A percentile compares a stretch with the other conserved stretches of the same genome.
phyloP scores from a whole-genome alignment of 2,329 filamentous ascomycete genomes.

The Boeremia exigua region DNA sequence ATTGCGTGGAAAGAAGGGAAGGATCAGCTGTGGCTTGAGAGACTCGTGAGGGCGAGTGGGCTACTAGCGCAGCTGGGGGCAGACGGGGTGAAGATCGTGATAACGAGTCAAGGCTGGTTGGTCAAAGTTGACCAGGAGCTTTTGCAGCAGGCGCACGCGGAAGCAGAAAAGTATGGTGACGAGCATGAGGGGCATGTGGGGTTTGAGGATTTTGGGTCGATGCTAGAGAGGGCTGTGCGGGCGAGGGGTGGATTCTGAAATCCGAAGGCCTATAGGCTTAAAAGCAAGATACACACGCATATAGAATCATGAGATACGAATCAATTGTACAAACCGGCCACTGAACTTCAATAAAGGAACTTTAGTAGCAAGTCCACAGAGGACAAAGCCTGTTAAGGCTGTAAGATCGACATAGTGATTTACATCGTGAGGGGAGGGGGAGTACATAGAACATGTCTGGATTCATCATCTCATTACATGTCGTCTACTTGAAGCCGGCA shows the following conservation, averaged over 20 bases:
- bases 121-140: conserved; percentile 48
- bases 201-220: conserved; percentile 46
- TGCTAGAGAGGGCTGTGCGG: conserved; percentile 47
- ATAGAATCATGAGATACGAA: not conserved
- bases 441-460: conserved; percentile 9
- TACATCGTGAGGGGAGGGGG: not conserved
- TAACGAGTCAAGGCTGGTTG: conserved; percentile 54
- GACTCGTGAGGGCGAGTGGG: conserved; percentile 51
- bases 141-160: conserved; percentile 50
- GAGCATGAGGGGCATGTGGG: conserved; percentile 40
- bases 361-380: not conserved
- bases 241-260: conserved; percentile 24
- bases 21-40: conserved; percentile 52
- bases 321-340: not conserved
- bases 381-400: not conserved
- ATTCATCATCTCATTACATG: conserved; percentile 18
- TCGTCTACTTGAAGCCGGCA: conserved; percentile 13
- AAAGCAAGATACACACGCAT: conserved; percentile 6
- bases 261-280: not conserved
- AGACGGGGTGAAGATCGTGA: conserved; percentile 43
- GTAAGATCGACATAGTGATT: not conserved
- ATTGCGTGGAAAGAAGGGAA: conserved; percentile 51
- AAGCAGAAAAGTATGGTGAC: conserved; percentile 37
- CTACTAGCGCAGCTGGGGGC: conserved; percentile 41
- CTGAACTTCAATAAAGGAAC: not conserved